phyloP scores from a whole-genome alignment of 148 eudicot genomes.

The Cornus suecica region DNA sequence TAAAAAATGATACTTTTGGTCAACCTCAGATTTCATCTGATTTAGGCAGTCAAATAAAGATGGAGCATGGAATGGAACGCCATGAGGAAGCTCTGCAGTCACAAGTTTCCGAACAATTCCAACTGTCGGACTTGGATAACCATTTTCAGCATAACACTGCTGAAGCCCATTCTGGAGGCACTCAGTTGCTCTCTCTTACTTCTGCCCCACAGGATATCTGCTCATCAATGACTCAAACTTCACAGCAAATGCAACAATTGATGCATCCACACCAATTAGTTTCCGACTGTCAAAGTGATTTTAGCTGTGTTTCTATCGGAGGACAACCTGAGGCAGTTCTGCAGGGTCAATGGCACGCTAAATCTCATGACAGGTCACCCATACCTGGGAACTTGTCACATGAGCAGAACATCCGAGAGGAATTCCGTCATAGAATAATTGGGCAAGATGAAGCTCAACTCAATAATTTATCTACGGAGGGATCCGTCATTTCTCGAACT shows the following conservation, averaged over 20 bases:
- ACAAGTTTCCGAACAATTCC: conserved; percentile 48
- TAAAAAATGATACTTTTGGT: conserved; percentile 43
- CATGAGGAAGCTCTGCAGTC: conserved; percentile 46
- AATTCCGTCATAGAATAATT: conserved; percentile 53
- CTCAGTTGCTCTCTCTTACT: conserved; percentile 38
- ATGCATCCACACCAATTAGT: conserved; percentile 41
- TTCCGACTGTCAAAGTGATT: conserved; percentile 52
- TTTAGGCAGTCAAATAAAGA: conserved; percentile 36
- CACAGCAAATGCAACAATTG: conserved; percentile 44
- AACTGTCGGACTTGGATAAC: conserved; percentile 44
- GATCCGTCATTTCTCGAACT: conserved; percentile 38
- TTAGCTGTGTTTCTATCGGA: conserved; percentile 40
- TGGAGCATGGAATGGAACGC: conserved; percentile 43
- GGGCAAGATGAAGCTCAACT: conserved; percentile 70
- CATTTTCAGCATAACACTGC: conserved; percentile 42
- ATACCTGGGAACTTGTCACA: conserved; percentile 37
- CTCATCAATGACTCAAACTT: conserved; percentile 40
- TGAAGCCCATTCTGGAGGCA: conserved; percentile 39
- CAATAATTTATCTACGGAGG: conserved; percentile 56
- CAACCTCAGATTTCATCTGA: conserved; percentile 49
- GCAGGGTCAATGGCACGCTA: conserved; percentile 54
- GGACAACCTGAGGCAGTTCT: conserved; percentile 39
- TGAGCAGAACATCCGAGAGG: conserved; percentile 59
- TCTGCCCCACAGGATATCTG: conserved; percentile 42
- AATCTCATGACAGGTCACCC: conserved; percentile 39